Conservation (phyloP, 345 rosid species). For the Gossypium mustelinum region DNA sequence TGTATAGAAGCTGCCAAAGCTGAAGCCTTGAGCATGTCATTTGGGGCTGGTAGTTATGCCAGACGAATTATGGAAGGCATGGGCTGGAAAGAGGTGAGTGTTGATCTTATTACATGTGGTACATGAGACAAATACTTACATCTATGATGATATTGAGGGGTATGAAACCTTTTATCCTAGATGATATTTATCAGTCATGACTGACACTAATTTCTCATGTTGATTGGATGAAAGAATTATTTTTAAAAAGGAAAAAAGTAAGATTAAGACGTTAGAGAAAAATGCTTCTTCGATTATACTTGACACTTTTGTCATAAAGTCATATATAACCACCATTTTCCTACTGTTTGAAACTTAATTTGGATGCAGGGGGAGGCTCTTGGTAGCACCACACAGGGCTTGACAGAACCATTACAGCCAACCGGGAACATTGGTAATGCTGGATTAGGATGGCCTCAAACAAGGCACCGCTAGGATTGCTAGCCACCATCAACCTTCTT, state of each 20-base stretch:
- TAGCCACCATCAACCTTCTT: neutral
- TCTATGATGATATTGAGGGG: neutral
- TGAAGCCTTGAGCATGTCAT: constrained; percentile 62
- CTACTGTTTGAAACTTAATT: neutral
- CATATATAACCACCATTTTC: neutral
- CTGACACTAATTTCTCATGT: neutral
- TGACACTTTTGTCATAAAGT: neutral
- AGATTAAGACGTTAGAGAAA: neutral
- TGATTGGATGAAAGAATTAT: neutral
- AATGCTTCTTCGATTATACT: neutral
- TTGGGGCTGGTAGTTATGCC: constrained; percentile 79
- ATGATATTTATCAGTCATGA: neutral
- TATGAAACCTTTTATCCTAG: neutral
- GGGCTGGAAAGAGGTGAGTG: constrained; percentile 86
- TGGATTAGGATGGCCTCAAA: constrained; percentile 70
- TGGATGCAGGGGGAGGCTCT: constrained; percentile 66
- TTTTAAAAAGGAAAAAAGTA: neutral
- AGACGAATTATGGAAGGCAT: constrained; percentile 71
- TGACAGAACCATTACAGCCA: constrained; percentile 61
- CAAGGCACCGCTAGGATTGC: constrained; percentile 16
- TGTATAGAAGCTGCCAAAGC: constrained; percentile 54
- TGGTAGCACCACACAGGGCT: constrained; percentile 57
- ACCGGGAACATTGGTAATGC: constrained; percentile 69
- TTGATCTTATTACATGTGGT: neutral
- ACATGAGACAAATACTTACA: neutral